Conservation (phyloP, 1,284 basidiomycete genomes). For the Cerioporus squamosus region DNA sequence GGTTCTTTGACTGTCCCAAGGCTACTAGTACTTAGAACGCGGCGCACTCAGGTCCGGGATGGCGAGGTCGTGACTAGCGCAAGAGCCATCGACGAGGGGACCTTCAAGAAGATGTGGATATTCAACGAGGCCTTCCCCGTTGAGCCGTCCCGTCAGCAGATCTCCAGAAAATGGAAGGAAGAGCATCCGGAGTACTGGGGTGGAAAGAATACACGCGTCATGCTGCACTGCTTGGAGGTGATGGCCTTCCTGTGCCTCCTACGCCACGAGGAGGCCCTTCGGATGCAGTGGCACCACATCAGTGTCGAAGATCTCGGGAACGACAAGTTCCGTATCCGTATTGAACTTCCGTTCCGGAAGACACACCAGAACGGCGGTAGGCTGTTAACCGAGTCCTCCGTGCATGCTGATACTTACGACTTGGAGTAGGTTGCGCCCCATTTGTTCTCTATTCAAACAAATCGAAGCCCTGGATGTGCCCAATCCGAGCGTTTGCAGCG, state of each 20-base stretch:
- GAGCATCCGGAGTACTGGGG: conserved; percentile 22
- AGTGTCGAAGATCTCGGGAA: background rate
- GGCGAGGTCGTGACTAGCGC: conserved; percentile 30
- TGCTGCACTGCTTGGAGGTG: conserved; percentile 26
- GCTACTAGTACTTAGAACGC: no score
- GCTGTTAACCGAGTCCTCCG: background rate
- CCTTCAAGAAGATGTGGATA: conserved; percentile 22
- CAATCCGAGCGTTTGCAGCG: conserved; percentile 9
- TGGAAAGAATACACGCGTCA: conserved; percentile 20
- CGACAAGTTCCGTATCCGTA: background rate
- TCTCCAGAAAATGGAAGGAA: background rate
- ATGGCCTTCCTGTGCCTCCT: conserved; percentile 30
- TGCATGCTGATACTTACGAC: background rate
- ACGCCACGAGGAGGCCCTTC: conserved; percentile 28
- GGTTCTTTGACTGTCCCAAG: no score
- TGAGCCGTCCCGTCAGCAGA: background rate
- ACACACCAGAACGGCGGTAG: conserved; percentile 20
- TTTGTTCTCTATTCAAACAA: conserved; percentile 16
- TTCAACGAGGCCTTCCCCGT: conserved; percentile 16
- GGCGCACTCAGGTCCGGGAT: conserved; percentile 4
- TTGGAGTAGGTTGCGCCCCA: background rate
- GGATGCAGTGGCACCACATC: conserved; percentile 26
- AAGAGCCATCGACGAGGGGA: conserved; percentile 24
- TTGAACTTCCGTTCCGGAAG: conserved; percentile 17
- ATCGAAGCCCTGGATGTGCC: conserved; percentile 16